Evolutionary conservation across 1,284 basidiomycete species (phyloP), one percentile per base, ranked within the genome.

Genomic region (Schizopora paradoxa): DNA sequence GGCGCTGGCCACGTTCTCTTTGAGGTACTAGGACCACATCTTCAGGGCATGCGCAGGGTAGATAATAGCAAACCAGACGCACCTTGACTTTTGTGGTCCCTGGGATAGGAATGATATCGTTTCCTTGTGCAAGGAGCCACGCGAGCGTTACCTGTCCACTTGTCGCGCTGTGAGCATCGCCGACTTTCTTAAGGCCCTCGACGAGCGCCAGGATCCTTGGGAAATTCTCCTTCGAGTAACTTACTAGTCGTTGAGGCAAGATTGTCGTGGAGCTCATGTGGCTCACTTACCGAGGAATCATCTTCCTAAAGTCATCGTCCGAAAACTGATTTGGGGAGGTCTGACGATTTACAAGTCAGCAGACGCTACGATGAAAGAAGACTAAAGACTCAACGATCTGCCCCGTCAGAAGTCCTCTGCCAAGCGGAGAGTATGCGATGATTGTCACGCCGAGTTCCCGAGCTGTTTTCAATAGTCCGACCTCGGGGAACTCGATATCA

Each of bases 351-450:
- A 5, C 34, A 40, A 11, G n/a, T 16, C 14, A 7, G 26, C 22
- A 28, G 7, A 26, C 6, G n/a, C 2, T 11, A 28, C 31, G 31
- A n/a, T n/a, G n/a, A 5, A 22, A 5, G 6, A 34, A 13, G 6
- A 43, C 3, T 27, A 16, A 26, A 29, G 14, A 60, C 70, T 41
- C 37, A 72, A 71, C 55, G 72, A 69, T 54, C 61, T 61, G n/a
- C 1, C 82, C 82, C 0, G 78, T 78, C 19, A 86, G 56, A 40
- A 87, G 56, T 0, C 84, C 85, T 10, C 79, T 65, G 3, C 78
- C 80, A 10, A 84, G 66, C 0, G 79, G 79, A 8, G 73, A 73
- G 57, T 85, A 86, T 3, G 79, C 78, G 7, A 82, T 65, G 40
- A 86, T 26, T 57, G 52, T 60, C 3, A 78, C 62, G 0, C 76